These are phyloP conservation scores for Kuraishia molischiana DNA, from an alignment of 805 yeast genomes.

Conservation along the genomic window DNA sequence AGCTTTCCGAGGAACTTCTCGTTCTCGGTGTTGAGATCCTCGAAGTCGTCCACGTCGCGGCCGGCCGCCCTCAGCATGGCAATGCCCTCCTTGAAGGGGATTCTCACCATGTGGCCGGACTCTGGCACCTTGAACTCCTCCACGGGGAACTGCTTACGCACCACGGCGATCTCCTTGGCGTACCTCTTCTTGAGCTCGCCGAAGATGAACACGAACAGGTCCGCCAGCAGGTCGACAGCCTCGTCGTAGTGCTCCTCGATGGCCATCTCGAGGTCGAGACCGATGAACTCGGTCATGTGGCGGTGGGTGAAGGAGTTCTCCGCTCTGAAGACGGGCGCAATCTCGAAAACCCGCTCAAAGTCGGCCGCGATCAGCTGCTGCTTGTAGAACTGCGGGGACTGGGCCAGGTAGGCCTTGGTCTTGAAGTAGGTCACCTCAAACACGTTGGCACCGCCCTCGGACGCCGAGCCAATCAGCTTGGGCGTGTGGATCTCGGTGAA, in stretches of 20 bases:
- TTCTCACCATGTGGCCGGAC: slow-evolving; percentile 86
- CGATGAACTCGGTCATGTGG: slow-evolving; percentile 98
- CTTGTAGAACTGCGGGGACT: slow-evolving; percentile 96
- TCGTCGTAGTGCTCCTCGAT: slow-evolving; percentile 98
- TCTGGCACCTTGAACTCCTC: slow-evolving; percentile 94
- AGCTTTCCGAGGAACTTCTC: slow-evolving; percentile 89
- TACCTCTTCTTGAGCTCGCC: slow-evolving; percentile 72
- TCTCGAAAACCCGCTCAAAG: slow-evolving; percentile 91
- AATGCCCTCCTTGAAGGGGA: slow-evolving; percentile 88
- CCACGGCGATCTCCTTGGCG: slow-evolving; percentile 76
- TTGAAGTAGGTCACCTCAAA: slow-evolving; percentile 92
- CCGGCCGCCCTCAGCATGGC: slow-evolving; percentile 80
- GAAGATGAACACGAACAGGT: slow-evolving; percentile 81
- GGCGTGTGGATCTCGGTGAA: slow-evolving; percentile 96
- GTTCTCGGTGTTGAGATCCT: slow-evolving; percentile 88
- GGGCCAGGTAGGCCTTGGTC: slow-evolving; percentile 88
- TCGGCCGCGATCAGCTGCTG: slow-evolving; percentile 98
- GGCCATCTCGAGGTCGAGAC: slow-evolving; percentile 96
- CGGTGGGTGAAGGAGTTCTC: slow-evolving; percentile 99
- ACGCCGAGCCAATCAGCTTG: slow-evolving; percentile 87
- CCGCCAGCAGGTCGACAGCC: slow-evolving; percentile 47
- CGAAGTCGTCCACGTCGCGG: slow-evolving; percentile 75
- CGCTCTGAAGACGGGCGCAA: slow-evolving; percentile 98
- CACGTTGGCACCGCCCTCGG: slow-evolving; percentile 97
- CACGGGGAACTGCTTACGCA: slow-evolving; percentile 92